A percentile compares a stretch with the other conserved stretches of the same genome.
phyloP scores from a whole-genome alignment of 768 basidiomycete species.

The Auricularia auricula-judae region DNA sequence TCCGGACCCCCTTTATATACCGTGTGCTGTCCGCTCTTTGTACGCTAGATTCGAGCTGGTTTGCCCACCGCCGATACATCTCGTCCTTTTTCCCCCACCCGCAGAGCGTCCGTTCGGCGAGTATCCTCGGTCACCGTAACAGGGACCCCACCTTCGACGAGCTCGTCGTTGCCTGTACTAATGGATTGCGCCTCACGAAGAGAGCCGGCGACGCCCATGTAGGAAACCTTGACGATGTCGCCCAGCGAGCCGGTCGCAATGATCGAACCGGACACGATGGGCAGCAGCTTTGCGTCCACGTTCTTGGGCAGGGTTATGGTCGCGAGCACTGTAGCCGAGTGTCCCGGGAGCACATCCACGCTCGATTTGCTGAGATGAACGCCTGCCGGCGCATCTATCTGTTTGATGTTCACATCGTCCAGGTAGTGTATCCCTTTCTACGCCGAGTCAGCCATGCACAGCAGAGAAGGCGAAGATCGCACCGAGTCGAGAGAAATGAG shows the following conservation, averaged over 20 bases:
- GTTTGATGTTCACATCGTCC: slow-evolving; percentile 36
- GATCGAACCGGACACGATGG: slow-evolving; percentile 53
- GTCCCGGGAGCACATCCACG: slow-evolving; percentile 35
- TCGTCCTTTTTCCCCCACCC: too few relatives aligned
- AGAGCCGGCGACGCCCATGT: slow-evolving; percentile 31
- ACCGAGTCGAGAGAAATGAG: slow-evolving; percentile 24
- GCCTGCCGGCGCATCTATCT: slow-evolving; percentile 31
- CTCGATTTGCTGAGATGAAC: slow-evolving; percentile 34
- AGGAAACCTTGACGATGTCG: slow-evolving; percentile 27
- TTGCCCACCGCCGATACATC: too few relatives aligned
- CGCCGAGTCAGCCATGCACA: too few relatives aligned
- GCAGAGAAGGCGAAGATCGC: too few relatives aligned
- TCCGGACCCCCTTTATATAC: too few relatives aligned
- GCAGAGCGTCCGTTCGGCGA: too few relatives aligned
- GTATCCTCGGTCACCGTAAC: too few relatives aligned
- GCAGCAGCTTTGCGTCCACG: slow-evolving; percentile 32
- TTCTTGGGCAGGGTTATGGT: slow-evolving; percentile 36
- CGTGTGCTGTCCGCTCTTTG: too few relatives aligned
- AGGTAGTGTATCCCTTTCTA: slow-evolving; percentile 32
- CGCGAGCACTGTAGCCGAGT: slow-evolving; percentile 29
- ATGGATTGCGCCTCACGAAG: slow-evolving; percentile 39
- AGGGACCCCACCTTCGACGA: neutral
- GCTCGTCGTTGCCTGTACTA: slow-evolving; percentile 20
- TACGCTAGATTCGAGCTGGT: too few relatives aligned
- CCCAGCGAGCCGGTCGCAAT: slow-evolving; percentile 18